Conservation (phyloP, 2,329 filamentous ascomycete genomes). For the Nemania sp. region DNA sequence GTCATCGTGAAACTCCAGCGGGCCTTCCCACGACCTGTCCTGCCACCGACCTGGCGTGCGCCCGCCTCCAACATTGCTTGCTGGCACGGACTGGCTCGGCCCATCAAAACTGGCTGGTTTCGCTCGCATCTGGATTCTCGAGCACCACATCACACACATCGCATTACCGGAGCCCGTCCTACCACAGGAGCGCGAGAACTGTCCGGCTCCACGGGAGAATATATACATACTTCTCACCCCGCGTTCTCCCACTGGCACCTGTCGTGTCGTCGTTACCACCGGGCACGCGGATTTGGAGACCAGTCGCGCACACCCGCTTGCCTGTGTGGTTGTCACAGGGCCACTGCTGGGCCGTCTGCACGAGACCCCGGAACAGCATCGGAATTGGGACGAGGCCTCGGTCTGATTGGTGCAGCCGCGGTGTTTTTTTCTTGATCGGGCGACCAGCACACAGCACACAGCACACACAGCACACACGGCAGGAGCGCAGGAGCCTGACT, state of each 20-base stretch:
- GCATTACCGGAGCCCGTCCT: constrained; percentile 16
- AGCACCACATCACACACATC: constrained; percentile 25
- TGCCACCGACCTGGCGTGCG: constrained; percentile 18
- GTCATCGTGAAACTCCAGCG: constrained; percentile 16
- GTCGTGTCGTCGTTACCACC: constrained; percentile 28
- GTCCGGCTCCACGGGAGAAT: constrained; percentile 12
- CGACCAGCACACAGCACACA: constrained; percentile 31
- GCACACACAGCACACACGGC: too few relatives aligned
- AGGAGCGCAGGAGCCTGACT: constrained; percentile 36
- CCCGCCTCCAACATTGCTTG: constrained; percentile 31
- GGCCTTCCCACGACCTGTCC: constrained; percentile 9
- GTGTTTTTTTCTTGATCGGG: constrained; percentile 25
- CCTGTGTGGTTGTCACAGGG: constrained; percentile 33
- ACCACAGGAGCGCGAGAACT: constrained; percentile 5
- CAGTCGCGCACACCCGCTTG: constrained; percentile 23
- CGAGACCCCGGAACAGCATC: constrained; percentile 35
- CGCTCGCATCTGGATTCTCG: too few relatives aligned
- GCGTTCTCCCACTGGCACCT: constrained; percentile 30
- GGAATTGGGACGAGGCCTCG: constrained; percentile 30
- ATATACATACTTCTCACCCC: constrained; percentile 25
- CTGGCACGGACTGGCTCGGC: constrained; percentile 22
- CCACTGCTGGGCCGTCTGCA: constrained; percentile 35
- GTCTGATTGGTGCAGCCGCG: constrained; percentile 35
- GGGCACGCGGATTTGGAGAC: constrained; percentile 17
- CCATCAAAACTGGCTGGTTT: constrained; percentile 10